These are phyloP conservation scores for Rhizopogon vinicolor DNA, from an alignment of 768 basidiomycete genomes.

Conservation along the genomic window DNA sequence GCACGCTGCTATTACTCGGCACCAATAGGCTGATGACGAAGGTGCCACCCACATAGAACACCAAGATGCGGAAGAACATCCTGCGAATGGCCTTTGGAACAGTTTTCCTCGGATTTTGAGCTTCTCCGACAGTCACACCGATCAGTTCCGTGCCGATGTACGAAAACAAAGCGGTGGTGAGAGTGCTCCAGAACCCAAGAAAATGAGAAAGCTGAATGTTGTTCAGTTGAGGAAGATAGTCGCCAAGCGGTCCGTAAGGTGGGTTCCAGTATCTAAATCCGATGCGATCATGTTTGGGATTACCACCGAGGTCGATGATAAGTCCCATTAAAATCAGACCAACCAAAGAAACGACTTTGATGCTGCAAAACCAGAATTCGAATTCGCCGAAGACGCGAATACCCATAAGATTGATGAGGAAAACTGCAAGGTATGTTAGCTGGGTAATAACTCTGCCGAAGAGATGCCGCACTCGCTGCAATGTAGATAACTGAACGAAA, in stretches of 20 bases:
- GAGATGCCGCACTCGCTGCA: constrained; percentile 38
- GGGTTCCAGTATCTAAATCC: constrained; percentile 44
- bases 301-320: constrained; percentile 48
- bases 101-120: constrained; percentile 40
- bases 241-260: constrained; percentile 15
- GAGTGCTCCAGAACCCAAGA: constrained; percentile 28
- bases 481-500: constrained; percentile 49
- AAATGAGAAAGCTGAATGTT: constrained; percentile 30
- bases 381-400: constrained; percentile 55
- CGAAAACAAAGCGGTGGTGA: constrained; percentile 23
- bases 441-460: not conserved
- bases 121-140: constrained; percentile 28
- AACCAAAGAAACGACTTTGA: constrained; percentile 42
- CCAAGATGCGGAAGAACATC: constrained; percentile 33
- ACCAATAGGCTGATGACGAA: constrained; percentile 38
- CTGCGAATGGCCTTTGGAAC: constrained; percentile 37
- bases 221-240: constrained; percentile 27
- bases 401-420: constrained; percentile 53
- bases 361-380: constrained; percentile 50
- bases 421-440: constrained; percentile 31
- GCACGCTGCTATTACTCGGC: constrained; percentile 33
- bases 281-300: constrained; percentile 38
- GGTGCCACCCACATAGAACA: constrained; percentile 27
- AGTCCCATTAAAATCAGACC: constrained; percentile 41
- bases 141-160: constrained; percentile 40